Percentiles rank a stretch among this genome's conserved stretches.
Evolutionary conservation across 2,329 filamentous ascomycete species (phyloP).

Genomic region (Pyrenophora tritici-repentis): DNA sequence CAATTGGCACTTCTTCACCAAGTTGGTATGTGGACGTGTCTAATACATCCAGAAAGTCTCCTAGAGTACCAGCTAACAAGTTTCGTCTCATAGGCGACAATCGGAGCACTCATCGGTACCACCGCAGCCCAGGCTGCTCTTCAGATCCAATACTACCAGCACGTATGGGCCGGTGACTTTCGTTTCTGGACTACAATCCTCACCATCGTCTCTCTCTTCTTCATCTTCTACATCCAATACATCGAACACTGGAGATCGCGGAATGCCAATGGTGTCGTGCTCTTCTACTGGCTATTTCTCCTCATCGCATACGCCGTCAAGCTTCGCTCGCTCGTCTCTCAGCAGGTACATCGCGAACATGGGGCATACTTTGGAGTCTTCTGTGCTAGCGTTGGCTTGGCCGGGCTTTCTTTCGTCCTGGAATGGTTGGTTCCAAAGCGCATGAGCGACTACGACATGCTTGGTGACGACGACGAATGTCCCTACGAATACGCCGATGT

Average conservation of each 20-base stretch:
- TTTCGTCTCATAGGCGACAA: conserved; percentile 56
- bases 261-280: conserved; percentile 82
- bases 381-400: conserved; percentile 71
- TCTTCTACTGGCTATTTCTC: conserved; percentile 92
- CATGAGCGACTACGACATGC: conserved; percentile 68
- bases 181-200: conserved; percentile 80
- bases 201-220: conserved; percentile 71
- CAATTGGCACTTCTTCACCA: conserved; percentile 91
- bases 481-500: conserved; percentile 90
- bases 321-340: conserved; percentile 81
- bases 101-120: conserved; percentile 70
- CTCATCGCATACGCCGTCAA: conserved; percentile 80
- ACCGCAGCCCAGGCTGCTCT: conserved; percentile 74
- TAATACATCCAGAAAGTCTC: not conserved
- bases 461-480: conserved; percentile 71
- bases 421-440: conserved; percentile 90
- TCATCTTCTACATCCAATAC: conserved; percentile 83
- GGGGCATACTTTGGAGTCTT: conserved; percentile 79
- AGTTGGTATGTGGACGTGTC: conserved; percentile 66
- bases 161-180: conserved; percentile 79
- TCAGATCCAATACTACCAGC: conserved; percentile 72
- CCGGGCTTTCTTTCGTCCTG: conserved; percentile 71
- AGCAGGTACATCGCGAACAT: conserved; percentile 69
- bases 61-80: conserved; percentile 9
- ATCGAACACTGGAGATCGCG: conserved; percentile 81